A percentile compares a stretch with the other conserved stretches of the same genome.
These are phyloP conservation scores for Abrus pulchellus DNA, from an alignment of 306 rosid species.

Conservation along the genomic window DNA sequence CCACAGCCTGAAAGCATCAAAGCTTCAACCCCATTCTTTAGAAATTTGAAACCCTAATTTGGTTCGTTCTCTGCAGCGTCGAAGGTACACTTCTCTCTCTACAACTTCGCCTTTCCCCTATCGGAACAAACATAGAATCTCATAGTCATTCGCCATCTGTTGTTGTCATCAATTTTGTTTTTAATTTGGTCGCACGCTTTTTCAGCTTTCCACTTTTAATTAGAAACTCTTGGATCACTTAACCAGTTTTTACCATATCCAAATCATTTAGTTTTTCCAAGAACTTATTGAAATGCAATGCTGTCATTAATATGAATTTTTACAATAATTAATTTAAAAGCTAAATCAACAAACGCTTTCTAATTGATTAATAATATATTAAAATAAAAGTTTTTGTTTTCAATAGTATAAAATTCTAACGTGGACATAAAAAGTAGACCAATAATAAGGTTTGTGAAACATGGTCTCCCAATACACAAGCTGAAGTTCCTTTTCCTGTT, in stretches of 20 bases:
- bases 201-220: background rate
- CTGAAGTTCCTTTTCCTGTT: conserved; percentile 58
- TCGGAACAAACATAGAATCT: background rate
- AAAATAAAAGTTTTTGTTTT: too few species aligned
- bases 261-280: too few species aligned
- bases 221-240: too few species aligned
- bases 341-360: too few species aligned
- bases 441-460: conserved; percentile 59
- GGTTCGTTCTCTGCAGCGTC: background rate
- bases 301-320: too few species aligned
- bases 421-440: conserved; percentile 84
- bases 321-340: too few species aligned
- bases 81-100: background rate
- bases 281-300: too few species aligned
- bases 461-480: conserved; percentile 77
- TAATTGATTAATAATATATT: too few species aligned
- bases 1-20: too few species aligned
- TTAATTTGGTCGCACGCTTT: background rate
- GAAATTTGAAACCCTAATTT: conserved; percentile 6
- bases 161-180: background rate
- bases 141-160: background rate
- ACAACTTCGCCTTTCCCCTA: background rate
- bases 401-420: conserved; percentile 26
- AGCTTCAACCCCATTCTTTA: background rate
- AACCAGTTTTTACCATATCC: too few species aligned